Conservation (phyloP, 169 alveolate genomes). For the Cryptosporidium tyzzeri region DNA sequence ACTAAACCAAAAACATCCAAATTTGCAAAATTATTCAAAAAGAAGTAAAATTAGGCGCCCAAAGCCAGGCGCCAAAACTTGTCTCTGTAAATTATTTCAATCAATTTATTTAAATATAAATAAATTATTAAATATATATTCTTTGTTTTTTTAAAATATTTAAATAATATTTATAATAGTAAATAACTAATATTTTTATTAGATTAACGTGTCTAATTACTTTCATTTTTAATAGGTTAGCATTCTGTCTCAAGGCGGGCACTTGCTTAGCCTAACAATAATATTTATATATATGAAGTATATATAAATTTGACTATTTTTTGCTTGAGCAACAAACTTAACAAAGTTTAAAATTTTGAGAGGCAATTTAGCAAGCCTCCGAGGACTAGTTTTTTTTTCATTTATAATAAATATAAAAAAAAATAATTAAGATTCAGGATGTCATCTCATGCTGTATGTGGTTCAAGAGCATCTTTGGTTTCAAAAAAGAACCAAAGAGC, state of each 20-base stretch:
- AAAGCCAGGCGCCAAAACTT: neutral
- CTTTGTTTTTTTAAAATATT: too few species aligned
- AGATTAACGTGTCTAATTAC: slow-evolving; percentile 5
- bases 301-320: neutral
- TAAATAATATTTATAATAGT: too few species aligned
- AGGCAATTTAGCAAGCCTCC: neutral
- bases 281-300: neutral
- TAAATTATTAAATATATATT: neutral
- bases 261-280: neutral
- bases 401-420: neutral
- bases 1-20: slow-evolving; percentile 5
- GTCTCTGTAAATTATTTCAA: neutral
- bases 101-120: neutral
- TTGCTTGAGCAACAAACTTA: neutral
- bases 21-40: neutral
- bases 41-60: neutral
- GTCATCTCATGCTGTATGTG: slow-evolving; percentile 75
- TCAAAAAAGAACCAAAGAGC: slow-evolving; percentile 75
- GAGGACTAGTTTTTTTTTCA: neutral
- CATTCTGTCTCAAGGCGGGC: slow-evolving; percentile 23
- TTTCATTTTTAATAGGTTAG: neutral
- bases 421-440: slow-evolving; percentile 26
- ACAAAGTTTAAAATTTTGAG: neutral
- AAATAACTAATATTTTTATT: too few species aligned
- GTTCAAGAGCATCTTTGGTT: slow-evolving; percentile 76